Evolutionary conservation across 2,329 filamentous ascomycete genomes (phyloP).

Genomic region (Chalaropsis ovoidea): DNA sequence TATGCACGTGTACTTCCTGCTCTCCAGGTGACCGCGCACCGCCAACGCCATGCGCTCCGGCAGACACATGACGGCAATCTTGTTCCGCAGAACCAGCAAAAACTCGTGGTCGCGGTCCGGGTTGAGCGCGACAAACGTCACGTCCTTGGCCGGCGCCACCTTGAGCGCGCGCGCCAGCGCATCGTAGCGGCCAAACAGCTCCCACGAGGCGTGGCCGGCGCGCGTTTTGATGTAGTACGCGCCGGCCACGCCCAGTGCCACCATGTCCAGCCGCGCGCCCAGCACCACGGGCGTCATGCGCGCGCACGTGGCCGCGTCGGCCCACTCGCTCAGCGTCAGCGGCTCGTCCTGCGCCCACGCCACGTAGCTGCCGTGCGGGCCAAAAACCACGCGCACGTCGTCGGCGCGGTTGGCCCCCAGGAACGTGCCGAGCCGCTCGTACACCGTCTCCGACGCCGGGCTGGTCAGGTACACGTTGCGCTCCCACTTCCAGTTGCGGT

Average conservation of each 20-base stretch:
- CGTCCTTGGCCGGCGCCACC: constrained; percentile 13
- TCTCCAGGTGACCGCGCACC: constrained; percentile 18
- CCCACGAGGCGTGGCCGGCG: constrained; percentile 19
- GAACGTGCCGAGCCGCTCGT: constrained; percentile 15
- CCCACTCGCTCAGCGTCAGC: constrained; percentile 21
- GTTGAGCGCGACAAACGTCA: constrained; percentile 24
- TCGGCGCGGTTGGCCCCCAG: constrained; percentile 20
- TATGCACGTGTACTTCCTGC: constrained; percentile 17
- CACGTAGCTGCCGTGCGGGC: constrained; percentile 19
- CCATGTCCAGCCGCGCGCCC: constrained; percentile 17
- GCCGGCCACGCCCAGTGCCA: constrained; percentile 19
- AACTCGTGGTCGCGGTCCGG: constrained; percentile 22
- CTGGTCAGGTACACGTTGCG: constrained; percentile 17
- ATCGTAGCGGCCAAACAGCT: constrained; percentile 20
- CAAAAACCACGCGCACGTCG: constrained; percentile 22
- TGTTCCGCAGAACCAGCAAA: constrained; percentile 17
- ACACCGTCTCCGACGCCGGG: constrained; percentile 5
- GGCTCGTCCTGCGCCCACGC: constrained; percentile 18
- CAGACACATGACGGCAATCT: constrained; percentile 21
- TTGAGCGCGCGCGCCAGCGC: constrained; percentile 21
- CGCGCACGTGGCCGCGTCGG: constrained; percentile 8
- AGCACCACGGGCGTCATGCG: constrained; percentile 23
- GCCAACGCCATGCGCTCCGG: constrained; percentile 21
- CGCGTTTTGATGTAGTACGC: constrained; percentile 24
- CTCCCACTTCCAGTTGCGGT: constrained; percentile 23